Evolutionary conservation across 176 grass and related monocot species (phyloP), one percentile per base, ranked within the genome.

Genomic region (Zoysia japonica): DNA sequence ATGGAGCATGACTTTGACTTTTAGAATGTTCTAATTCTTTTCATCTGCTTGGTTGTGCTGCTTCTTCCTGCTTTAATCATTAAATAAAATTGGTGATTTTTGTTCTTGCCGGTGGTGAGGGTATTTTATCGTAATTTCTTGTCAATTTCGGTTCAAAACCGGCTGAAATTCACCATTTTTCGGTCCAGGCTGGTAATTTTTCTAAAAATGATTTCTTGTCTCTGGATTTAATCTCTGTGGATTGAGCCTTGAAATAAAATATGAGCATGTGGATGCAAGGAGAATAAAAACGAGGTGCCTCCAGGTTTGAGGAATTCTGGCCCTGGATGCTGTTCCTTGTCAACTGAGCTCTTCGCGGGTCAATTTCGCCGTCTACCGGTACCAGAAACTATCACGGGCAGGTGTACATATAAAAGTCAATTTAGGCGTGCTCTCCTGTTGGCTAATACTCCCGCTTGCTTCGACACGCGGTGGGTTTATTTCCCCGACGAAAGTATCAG

Each of bases 21-120:
- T 61, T 45, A n/a, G 82, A 77, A 77, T 35, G 7, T 70, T 76
- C 72, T 40, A 51, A 81, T 71, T 41, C 70, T 54, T 72, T 72
- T 17, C 70, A 52, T 54, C 49, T 51, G 20, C 36, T 74, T 66
- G 9, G 15, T 42, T 38, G 2, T 77, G 36, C 40, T 6, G 6
- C 43, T n/a, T n/a, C 17, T 20, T 20, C 4, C n/a, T 15, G 2
- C 16, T 11, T 28, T 28, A 28, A 28, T 28, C 28, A 28, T 28
- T 28, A 28, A 28, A 28, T 28, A 28, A 28, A 28, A 28, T 28
- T 28, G 28, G 28, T 28, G 28, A 28, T 28, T 28, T 28, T 28
- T 28, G 28, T 28, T 28, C 28, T 28, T 28, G 28, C 28, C 28
- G 28, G 28, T 28, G 28, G 28, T 28, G 28, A 28, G 28, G 28